Conservation (phyloP, 164 flowering plant genomes). For the Aristolochia contorta region DNA sequence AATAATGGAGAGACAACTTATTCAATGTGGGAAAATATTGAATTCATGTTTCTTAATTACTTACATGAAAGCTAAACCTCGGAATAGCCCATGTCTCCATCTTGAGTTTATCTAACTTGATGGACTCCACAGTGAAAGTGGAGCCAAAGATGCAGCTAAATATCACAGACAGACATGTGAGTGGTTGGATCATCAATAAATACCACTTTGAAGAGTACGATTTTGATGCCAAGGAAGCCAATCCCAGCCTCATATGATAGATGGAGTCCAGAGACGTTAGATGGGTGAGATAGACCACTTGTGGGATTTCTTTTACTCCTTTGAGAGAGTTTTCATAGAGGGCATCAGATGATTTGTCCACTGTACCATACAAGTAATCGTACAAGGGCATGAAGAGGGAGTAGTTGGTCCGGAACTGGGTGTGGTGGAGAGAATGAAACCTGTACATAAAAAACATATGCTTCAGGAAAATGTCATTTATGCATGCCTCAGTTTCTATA, state of each 20-base stretch:
- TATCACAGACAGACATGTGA: conserved; percentile 31
- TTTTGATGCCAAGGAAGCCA: conserved; percentile 34
- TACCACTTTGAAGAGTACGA: conserved; percentile 48
- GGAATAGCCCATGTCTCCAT: conserved; percentile 58
- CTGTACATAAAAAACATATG: not conserved
- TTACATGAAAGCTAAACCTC: conserved; percentile 42
- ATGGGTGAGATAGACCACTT: conserved; percentile 53
- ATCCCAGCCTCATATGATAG: conserved; percentile 37
- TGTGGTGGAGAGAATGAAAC: conserved; percentile 30
- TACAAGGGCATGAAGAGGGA: conserved; percentile 50
- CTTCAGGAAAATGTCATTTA: no score
- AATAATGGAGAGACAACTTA: no score
- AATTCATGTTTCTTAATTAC: not conserved
- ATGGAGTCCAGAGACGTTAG: conserved; percentile 40
- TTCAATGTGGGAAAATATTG: no score
- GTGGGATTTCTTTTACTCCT: conserved; percentile 21
- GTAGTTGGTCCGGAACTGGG: conserved; percentile 44
- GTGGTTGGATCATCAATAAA: conserved; percentile 39
- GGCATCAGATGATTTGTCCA: conserved; percentile 33
- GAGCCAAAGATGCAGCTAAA: conserved; percentile 34
- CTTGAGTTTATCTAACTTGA: conserved; percentile 28
- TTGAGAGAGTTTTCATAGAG: conserved; percentile 25
- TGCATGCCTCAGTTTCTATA: no score
- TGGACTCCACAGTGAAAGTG: conserved; percentile 48
- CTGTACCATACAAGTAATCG: conserved; percentile 44